Base-by-base conservation (phyloP, 164 flowering plant genomes). In the Nelumbo lutea region DNA sequence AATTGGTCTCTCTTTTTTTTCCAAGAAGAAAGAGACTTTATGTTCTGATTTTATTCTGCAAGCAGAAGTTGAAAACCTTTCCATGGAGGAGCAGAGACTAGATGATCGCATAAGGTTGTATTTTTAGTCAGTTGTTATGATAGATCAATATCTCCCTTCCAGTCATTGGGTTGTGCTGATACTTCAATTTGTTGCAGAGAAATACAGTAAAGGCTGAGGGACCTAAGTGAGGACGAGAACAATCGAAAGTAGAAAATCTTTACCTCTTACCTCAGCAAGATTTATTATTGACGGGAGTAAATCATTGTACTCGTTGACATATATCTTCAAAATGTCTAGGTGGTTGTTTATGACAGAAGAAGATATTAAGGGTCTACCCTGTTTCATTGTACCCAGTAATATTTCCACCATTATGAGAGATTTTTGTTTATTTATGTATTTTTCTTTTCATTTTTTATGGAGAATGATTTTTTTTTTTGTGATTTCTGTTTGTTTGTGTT, bases 191-290 rank as follows among this genome's bases (percentile, higher is more conserved):
- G 27, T 72, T 80, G 71, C 91, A 95, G 98, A 80, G 96, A 87
- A 67, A 89, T 90, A 87, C 93, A 90, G 81, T 96, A 94, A 79
- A 83, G 89, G 70, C 73, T 94, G 70, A 84, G 91, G 79, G 89
- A 83, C 62, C 80, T 27, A 27, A 27, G 27, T 27, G 27, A 27
- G 27, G 27, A 27, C 27, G 27, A 27, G 27, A 27, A 27, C 75
- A 88, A 90, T 75, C 86, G 86, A 70, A 90, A 78, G 98, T 91
- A 38, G 3, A 5, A 44, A 9, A 45, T 13, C 7, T 58, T 6
- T 50, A 42, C 51, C 39, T 11, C 9, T 5, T 15, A 55, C 15
- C 62, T 65, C 11, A 46, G 45, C 1, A 58, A 13, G 4, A 65
- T 63, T 45, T 4, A 47, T 41, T 64, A 15, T 64, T 65, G 7